These are phyloP conservation scores for Leavenworthia alabamica DNA, from an alignment of 345 rosid genomes.

Conservation along the genomic window DNA sequence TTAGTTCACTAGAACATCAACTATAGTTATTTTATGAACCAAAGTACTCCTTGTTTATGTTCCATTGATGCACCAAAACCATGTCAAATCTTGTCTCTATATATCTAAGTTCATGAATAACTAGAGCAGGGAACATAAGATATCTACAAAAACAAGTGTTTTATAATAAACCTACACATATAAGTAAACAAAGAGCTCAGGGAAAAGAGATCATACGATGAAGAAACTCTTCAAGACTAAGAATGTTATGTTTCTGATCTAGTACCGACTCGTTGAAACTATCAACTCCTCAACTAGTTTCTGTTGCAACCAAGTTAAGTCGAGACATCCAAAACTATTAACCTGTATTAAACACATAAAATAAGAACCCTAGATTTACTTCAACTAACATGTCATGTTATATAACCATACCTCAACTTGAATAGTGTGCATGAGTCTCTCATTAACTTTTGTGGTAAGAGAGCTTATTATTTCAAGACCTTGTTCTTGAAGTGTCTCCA, in stretches of 20 bases:
- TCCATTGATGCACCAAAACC: neutral
- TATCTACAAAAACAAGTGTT: neutral
- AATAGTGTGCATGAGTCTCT: conserved; percentile 38
- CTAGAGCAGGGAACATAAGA: neutral
- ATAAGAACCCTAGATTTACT: conserved; percentile 20
- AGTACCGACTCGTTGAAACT: conserved; percentile 8
- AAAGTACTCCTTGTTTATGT: neutral
- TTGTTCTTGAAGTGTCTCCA: conserved; percentile 33
- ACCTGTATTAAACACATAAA: conserved; percentile 30
- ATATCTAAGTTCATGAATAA: neutral
- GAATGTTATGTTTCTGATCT: neutral
- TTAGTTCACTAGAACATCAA: neutral
- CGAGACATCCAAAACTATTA: conserved; percentile 32
- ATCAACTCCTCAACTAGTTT: conserved; percentile 37
- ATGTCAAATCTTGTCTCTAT: neutral
- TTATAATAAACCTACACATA: neutral
- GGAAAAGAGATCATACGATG: conserved; percentile 11
- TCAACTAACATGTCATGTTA: conserved; percentile 1
- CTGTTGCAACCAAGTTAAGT: conserved; percentile 37
- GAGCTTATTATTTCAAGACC: conserved; percentile 37
- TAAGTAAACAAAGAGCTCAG: neutral
- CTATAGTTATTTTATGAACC: neutral
- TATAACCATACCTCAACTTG: conserved; percentile 38
- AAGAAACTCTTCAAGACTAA: conserved; percentile 6
- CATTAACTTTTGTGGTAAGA: conserved; percentile 36